A percentile compares a stretch with the other conserved stretches of the same genome.
Evolutionary conservation across 495 filamentous ascomycete genomes (phyloP).

Genomic region (Neurospora africana): DNA sequence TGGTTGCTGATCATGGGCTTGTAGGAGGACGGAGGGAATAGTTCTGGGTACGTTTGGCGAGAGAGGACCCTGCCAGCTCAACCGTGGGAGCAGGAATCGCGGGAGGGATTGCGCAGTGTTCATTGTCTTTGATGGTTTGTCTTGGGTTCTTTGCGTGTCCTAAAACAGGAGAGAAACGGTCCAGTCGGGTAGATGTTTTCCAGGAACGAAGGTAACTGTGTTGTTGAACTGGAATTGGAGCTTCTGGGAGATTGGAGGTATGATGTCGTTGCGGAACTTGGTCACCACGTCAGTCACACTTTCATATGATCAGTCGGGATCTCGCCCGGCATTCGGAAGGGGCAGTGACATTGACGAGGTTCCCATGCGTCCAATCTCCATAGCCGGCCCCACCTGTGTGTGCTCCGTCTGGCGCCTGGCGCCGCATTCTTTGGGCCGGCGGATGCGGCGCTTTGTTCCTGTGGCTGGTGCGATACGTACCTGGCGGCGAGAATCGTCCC

Average conservation of each 20-base stretch:
- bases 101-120: conserved; percentile 28
- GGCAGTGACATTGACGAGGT: not conserved
- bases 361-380: not conserved
- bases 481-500: not conserved
- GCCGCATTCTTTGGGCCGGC: not conserved
- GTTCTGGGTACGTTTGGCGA: conserved; percentile 3
- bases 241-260: conserved; percentile 44
- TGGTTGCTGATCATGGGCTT: not conserved
- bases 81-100: conserved; percentile 41
- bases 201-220: not conserved
- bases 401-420: not conserved
- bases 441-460: not conserved
- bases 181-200: not conserved
- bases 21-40: not conserved
- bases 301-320: not conserved
- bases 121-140: conserved; percentile 12
- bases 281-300: conserved; percentile 20
- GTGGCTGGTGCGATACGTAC: not conserved
- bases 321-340: not conserved
- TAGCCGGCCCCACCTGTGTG: not conserved
- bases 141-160: not conserved
- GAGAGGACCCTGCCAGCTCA: conserved; percentile 38
- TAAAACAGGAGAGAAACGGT: not conserved
- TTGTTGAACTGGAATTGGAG: not conserved
- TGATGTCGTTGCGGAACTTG: conserved; percentile 90